These are phyloP conservation scores for Persicaria maculosa DNA, from an alignment of 148 eudicot genomes.

Conservation along the genomic window DNA sequence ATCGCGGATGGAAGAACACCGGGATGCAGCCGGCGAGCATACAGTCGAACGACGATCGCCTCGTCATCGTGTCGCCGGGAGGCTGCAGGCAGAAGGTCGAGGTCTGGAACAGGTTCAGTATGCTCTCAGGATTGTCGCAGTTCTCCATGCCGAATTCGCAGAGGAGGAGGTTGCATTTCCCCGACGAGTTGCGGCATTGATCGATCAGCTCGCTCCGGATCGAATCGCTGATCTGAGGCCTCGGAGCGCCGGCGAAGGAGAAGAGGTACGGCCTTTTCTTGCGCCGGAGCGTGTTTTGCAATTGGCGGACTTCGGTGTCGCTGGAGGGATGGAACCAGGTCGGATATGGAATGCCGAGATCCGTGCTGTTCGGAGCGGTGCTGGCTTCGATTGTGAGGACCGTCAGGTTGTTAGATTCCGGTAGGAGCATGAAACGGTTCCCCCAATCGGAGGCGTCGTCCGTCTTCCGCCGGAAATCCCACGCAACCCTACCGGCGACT, in stretches of 20 bases:
- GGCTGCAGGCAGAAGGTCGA: constrained; percentile 88
- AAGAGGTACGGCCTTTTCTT: constrained; percentile 38
- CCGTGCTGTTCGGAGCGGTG: constrained; percentile 50
- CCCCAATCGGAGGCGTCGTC: constrained; percentile 54
- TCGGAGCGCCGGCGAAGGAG: constrained; percentile 93
- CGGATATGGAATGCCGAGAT: constrained; percentile 73
- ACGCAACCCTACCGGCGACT: constrained; percentile 62
- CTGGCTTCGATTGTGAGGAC: constrained; percentile 61
- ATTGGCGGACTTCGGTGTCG: constrained; percentile 35
- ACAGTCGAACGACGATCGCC: constrained; percentile 91
- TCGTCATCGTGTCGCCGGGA: constrained; percentile 86
- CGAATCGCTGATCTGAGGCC: constrained; percentile 62
- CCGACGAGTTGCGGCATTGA: constrained; percentile 43
- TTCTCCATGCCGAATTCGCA: constrained; percentile 63
- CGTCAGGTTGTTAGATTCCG: constrained; percentile 56
- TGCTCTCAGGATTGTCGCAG: constrained; percentile 73
- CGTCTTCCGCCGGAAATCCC: constrained; percentile 60
- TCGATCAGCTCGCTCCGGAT: constrained; percentile 71
- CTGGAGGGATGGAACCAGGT: constrained; percentile 72
- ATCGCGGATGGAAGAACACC: constrained; percentile 85
- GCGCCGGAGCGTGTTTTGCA: constrained; percentile 51
- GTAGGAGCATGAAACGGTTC: constrained; percentile 39
- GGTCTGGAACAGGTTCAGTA: constrained; percentile 87
- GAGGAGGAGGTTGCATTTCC: constrained; percentile 54
- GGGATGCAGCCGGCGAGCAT: constrained; percentile 98